phyloP scores from a whole-genome alignment of 331 rosid genomes.

The Malus hybrid region DNA sequence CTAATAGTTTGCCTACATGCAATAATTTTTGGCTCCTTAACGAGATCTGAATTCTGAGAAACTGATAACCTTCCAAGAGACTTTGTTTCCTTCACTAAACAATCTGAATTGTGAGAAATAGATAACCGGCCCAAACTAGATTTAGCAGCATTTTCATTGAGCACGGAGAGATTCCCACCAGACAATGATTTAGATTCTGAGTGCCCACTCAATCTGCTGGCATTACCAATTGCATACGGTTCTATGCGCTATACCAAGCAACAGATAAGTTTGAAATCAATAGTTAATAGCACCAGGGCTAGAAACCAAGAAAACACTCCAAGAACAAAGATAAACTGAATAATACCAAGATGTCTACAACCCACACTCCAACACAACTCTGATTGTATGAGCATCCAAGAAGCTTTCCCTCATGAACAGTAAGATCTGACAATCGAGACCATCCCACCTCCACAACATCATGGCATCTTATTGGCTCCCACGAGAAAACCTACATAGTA shows the following conservation, averaged over 20 bases:
- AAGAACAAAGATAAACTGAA: slow-evolving; percentile 9
- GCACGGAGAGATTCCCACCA: slow-evolving; percentile 53
- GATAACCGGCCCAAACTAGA: slow-evolving; percentile 48
- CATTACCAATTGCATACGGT: slow-evolving; percentile 64
- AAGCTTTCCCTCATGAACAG: slow-evolving; percentile 96
- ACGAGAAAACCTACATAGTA: slow-evolving; percentile 69
- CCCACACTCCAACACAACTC: slow-evolving; percentile 99
- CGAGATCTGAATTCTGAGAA: slow-evolving; percentile 78
- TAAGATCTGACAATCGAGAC: slow-evolving; percentile 95
- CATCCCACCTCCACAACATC: slow-evolving; percentile 95
- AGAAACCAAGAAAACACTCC: slow-evolving; percentile 6
- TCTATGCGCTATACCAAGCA: slow-evolving; percentile 67
- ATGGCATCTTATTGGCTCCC: slow-evolving; percentile 96
- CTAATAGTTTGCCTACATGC: slow-evolving; percentile 47
- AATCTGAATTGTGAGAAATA: slow-evolving; percentile 69
- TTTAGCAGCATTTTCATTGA: slow-evolving; percentile 60
- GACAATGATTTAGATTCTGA: slow-evolving; percentile 65
- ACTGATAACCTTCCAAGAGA: slow-evolving; percentile 86
- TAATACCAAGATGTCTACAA: slow-evolving; percentile 90
- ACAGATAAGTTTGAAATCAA: slow-evolving; percentile 11
- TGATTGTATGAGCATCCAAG: slow-evolving; percentile 98
- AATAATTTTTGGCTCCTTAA: slow-evolving; percentile 69
- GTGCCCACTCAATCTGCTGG: slow-evolving; percentile 61
- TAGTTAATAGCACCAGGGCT: slow-evolving; percentile 12
- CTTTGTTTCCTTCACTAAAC: slow-evolving; percentile 68